Evolutionary conservation across 78 protist genomes (phyloP).

Genomic region (slime mould (Dictyostelium discoideum)): DNA sequence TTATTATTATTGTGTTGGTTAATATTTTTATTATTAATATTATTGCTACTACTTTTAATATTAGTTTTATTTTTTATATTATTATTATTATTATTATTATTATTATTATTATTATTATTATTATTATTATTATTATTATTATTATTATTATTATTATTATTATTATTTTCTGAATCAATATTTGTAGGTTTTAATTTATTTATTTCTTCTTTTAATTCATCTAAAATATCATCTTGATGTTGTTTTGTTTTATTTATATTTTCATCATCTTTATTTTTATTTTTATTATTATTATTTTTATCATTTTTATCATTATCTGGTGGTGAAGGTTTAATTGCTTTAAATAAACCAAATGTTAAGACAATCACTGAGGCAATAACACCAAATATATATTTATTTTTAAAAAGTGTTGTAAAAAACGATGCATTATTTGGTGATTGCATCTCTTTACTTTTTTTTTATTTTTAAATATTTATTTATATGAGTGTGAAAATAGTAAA

Average conservation of each 20-base stretch:
- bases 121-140: not conserved
- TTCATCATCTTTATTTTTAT: not conserved
- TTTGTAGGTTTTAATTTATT: not conserved
- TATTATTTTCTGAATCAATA: not conserved
- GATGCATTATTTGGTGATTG: not conserved
- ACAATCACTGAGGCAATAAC: not conserved
- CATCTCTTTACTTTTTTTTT: not conserved
- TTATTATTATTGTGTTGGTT: not conserved
- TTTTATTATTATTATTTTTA: not conserved
- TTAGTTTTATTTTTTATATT: too few species aligned
- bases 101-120: not conserved
- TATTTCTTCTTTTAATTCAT: not conserved
- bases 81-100: not conserved
- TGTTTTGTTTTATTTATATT: not conserved
- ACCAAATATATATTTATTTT: constrained; percentile 15
- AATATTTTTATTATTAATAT: not conserved
- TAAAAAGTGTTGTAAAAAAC: not conserved
- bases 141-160: not conserved
- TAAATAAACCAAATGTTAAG: constrained; percentile 4
- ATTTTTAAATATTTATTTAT: not conserved
- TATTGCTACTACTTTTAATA: not conserved
- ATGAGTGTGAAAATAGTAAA: not conserved
- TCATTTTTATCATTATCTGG: not conserved
- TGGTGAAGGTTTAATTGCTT: not conserved
- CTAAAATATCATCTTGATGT: not conserved